Base-by-base conservation (phyloP, 352 stramenopile genomes). In the Saprolegnia parasitica region DNA sequence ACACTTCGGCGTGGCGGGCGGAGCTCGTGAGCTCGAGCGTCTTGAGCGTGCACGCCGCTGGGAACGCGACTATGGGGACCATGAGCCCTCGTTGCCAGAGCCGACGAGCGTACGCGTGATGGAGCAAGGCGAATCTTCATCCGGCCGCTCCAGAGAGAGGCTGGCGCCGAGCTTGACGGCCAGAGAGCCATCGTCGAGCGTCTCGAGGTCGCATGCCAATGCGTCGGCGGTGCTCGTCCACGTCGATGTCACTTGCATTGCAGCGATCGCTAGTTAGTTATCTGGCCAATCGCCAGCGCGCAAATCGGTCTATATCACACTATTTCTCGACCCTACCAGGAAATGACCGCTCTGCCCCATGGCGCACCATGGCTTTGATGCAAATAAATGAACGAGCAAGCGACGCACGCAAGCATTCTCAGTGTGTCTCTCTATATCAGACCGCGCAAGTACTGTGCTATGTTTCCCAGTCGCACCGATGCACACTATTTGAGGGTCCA, bases 1-100 rank as follows among this genome's bases (percentile, higher is more conserved):
- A 80, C 1, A 93, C 52, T 57, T 95, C 86, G 1, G 90, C 74
- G 61, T 95, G 82, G 6, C 86, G 81, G 42, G 84, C 86, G 0
- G 83, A 92, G 74, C 79, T 81, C 45, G 74, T 32, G 21, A 89
- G 54, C 58, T 85, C 71, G 0, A 95, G 8, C 75, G 74, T 46
- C 79, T 75, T 16, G 66, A 47, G 16, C 60, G 49, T 1, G 23
- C 9, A 4, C 49, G 26, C 78, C 81, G 86, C 21, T 79, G 70
- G 9, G 87, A 65, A 23, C 45, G 65, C 35, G 90, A 13, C 68
- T 92, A 52, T 18, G 35, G 5, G 11, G 21, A 13, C 32, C 35
- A 21, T 23, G 16, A 35, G 26, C 26, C 9, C 15, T 24, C 6
- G 16, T 18, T 20, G 24, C 1, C 10, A 16, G 39, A 52, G 21